These are phyloP conservation scores for Sistotremastrum suecicum DNA, from an alignment of 768 basidiomycete species.

Conservation along the genomic window DNA sequence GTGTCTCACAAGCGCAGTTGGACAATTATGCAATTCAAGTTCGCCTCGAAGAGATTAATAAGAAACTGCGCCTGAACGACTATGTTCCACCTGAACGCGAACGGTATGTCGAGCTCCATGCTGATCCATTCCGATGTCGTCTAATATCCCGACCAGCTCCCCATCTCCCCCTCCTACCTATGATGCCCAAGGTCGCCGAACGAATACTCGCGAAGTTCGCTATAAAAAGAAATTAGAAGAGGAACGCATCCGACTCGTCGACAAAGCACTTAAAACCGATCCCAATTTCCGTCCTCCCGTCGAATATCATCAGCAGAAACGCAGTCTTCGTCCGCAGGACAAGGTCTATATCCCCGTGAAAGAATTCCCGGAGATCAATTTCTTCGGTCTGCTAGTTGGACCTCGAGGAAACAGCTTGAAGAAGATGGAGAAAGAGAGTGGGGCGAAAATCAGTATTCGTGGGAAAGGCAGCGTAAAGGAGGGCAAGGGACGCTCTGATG, in stretches of 20 bases:
- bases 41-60: conserved; percentile 92
- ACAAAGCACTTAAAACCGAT: conserved; percentile 93
- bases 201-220: conserved; percentile 96
- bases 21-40: conserved; percentile 97
- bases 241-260: conserved; percentile 84
- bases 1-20: conserved; percentile 89
- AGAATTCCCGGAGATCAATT: conserved; percentile 99
- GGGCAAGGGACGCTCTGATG: conserved; percentile 91
- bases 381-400: conserved; percentile 95
- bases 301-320: conserved; percentile 91
- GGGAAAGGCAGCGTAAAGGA: conserved; percentile 99
- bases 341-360: conserved; percentile 99
- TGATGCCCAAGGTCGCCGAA: conserved; percentile 92
- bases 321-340: conserved; percentile 84
- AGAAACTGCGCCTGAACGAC: conserved; percentile 86
- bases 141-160: conserved; percentile 36
- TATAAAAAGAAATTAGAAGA: conserved; percentile 94
- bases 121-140: background rate
- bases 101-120: conserved; percentile 35
- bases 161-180: conserved; percentile 96
- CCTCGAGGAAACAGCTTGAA: conserved; percentile 98
- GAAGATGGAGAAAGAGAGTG: conserved; percentile 97
- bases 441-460: conserved; percentile 95
- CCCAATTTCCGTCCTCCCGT: conserved; percentile 96
- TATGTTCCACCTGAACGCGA: conserved; percentile 93